These are phyloP conservation scores for Pseudogymnoascus sp. DNA, from an alignment of 2,329 filamentous ascomycete genomes.

Conservation along the genomic window DNA sequence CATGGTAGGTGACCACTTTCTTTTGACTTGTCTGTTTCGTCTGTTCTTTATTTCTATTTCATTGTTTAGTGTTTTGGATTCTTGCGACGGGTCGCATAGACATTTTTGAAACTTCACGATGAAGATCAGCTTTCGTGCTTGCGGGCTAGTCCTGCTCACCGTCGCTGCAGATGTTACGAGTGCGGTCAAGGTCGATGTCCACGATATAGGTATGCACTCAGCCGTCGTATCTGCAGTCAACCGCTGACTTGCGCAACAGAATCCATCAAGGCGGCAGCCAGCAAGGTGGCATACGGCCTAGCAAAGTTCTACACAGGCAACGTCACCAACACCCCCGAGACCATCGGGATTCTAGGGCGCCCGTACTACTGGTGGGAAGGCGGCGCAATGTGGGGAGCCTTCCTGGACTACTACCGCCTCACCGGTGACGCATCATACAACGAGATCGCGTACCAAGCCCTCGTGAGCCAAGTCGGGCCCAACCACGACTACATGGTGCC, in stretches of 20 bases:
- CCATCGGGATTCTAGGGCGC: conserved; percentile 52
- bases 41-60: not conserved
- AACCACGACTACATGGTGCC: conserved; percentile 52
- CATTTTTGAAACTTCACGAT: not conserved
- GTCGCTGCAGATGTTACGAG: not conserved
- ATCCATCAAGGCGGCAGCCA: conserved; percentile 53
- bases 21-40: not conserved
- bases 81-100: not conserved
- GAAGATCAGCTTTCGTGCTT: not conserved
- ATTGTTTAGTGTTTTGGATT: not conserved
- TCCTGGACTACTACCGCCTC: conserved; percentile 62
- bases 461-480: conserved; percentile 52
- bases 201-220: not conserved
- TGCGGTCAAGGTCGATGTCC: not conserved
- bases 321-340: conserved; percentile 42
- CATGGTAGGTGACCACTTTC: not conserved
- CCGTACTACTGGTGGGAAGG: conserved; percentile 57
- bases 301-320: conserved; percentile 60
- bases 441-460: conserved; percentile 46
- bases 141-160: conserved; percentile 2
- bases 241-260: conserved; percentile 30
- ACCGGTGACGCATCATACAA: conserved; percentile 57
- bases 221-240: not conserved
- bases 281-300: conserved; percentile 50
- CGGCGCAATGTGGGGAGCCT: conserved; percentile 56